Evolutionary conservation across 306 rosid species (phyloP), one percentile per base, ranked within the genome.

Genomic region (Cajanus cajan): DNA sequence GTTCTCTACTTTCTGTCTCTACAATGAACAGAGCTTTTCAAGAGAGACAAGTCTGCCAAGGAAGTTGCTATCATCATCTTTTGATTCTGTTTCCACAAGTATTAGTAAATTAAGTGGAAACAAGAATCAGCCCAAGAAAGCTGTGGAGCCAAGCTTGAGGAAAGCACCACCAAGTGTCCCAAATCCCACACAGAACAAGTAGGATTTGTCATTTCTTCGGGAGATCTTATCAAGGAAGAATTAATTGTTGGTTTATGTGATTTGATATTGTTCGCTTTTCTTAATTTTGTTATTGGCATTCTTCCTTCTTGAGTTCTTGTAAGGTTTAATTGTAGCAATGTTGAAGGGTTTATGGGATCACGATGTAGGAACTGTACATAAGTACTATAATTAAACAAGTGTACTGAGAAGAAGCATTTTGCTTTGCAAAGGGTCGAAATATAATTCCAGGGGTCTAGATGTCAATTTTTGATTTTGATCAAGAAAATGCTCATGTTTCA

Each of bases 101-200:
- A 51, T 13, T 8, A 57, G 39, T 22, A 67, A 71, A 66, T 2
- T 61, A 33, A 63, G 66, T 57, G 84, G 79, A 68, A 71, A 71
- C 78, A 82, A 73, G 75, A 65, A 76, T 64, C 80, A 80, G 80
- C 54, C 73, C 87, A 80, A 85, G 87, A 88, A 78, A 82, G 84
- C 91, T 77, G 82, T 83, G 78, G 91, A 88, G 71, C 78, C 67
- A 45, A 85, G 84, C 81, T 69, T 85, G 48, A 82, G 72, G 84
- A 80, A 69, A 74, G 80, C 83, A 34, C 91, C 91, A 4, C 45
- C 87, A 52, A 88, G 80, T 62, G 85, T 59, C 19, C 84, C 89
- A 50, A 88, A 88, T 80, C 91, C 91, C 10, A 88, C 78, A 2
- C 91, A 88, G 82, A 88, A 88, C 48, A 85, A 73, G 84, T 82